Conservation (phyloP, 345 rosid species). For the Carallia brachiata region DNA sequence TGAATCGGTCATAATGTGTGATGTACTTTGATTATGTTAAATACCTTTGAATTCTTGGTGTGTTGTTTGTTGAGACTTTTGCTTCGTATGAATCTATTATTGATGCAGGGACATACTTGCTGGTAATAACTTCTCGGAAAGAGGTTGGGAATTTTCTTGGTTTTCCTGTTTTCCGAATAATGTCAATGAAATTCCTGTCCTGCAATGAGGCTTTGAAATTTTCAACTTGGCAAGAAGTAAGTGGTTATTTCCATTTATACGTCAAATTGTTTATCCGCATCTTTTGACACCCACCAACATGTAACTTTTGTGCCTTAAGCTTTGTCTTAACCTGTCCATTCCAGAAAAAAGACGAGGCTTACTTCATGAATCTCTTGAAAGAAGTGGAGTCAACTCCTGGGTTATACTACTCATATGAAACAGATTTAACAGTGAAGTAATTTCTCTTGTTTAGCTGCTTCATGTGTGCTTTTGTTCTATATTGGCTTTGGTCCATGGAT, state of each 20-base stretch:
- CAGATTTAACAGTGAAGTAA: conserved; percentile 96
- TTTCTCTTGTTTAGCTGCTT: conserved; percentile 16
- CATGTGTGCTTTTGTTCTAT: neutral
- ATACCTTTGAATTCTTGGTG: neutral
- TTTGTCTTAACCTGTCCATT: conserved; percentile 13
- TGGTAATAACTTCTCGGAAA: conserved; percentile 69
- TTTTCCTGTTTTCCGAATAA: conserved; percentile 60
- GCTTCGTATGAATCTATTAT: neutral
- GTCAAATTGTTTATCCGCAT: neutral
- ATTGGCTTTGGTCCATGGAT: neutral
- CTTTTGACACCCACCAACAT: neutral
- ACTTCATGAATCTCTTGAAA: conserved; percentile 70
- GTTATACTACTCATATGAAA: conserved; percentile 77
- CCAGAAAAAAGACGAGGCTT: conserved; percentile 84
- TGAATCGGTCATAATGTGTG: neutral
- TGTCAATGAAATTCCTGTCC: conserved; percentile 70
- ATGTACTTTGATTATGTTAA: neutral
- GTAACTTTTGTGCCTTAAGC: conserved; percentile 4
- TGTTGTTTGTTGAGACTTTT: too few relatives aligned
- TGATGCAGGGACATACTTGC: conserved; percentile 63
- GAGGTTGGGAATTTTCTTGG: conserved; percentile 75
- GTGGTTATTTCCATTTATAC: conserved; percentile 16
- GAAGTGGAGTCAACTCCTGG: conserved; percentile 83
- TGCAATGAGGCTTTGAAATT: conserved; percentile 69
- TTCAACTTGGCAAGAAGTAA: conserved; percentile 76